Evolutionary conservation across 2,329 filamentous ascomycete species (phyloP), one percentile per base, ranked within the genome.

Genomic region (Curvularia eragrostidis): DNA sequence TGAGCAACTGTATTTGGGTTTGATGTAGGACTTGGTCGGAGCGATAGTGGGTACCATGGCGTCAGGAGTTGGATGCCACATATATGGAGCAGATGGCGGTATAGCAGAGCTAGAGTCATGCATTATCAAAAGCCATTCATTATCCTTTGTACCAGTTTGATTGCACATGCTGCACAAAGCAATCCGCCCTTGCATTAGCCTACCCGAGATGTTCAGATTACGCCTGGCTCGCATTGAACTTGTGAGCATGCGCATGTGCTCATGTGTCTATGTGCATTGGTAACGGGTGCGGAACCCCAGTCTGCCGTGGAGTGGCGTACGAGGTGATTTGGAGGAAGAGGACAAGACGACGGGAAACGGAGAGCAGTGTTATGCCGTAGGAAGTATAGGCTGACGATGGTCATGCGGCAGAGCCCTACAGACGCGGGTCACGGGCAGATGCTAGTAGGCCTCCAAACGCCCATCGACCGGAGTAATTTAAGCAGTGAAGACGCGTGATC

Each of bases 381-480:
- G 23, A 13, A 21, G n/a, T 13, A 38, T 18, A 28, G 15, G 24
- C 47, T 21, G 24, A 38, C 13, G 51, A 38, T 24, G 23, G 18
- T 53, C 24, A 42, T 24, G 43, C 24, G 34, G 18, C 13, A 18
- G 13, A n/a, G 12, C n/a, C 3, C 15, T 30, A 42, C 12, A 24
- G 19, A 43, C 15, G 23, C 23, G 18, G 34, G 48, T 51, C 54
- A 57, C 54, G 54, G 54, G 54, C 36, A 9, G 32, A 24, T 13
- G 13, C 23, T 49, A 39, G 50, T n/a, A 26, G 19, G 38, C 13
- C 23, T 44, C 42, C 43, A 28, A 46, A 57, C 12, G 26, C 48
- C 58, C 52, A 52, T 52, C 48, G 42, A 39, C 7, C 44, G 60
- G 57, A 51, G 44, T 53, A 61, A 64, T 63, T 55, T 64, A 56